Base-by-base conservation (phyloP, 2,329 filamentous ascomycete genomes). In the Trichoderma sp. region DNA sequence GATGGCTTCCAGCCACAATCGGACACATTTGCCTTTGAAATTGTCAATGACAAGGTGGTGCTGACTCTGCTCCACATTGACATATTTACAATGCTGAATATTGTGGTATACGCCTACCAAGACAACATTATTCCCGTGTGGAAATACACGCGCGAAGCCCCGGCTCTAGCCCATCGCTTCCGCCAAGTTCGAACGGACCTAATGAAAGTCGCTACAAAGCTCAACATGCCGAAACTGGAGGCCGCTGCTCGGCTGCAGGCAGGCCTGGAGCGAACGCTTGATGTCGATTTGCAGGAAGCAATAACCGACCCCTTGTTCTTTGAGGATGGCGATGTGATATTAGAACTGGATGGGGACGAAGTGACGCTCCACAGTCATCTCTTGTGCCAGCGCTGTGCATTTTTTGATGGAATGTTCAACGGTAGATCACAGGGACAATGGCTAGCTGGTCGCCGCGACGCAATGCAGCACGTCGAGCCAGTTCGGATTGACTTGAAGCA, bases 381-480 rank as follows among this genome's bases (percentile, higher is more conserved):
- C 4, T 80, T 98, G 43, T 95, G 94, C 75, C 90, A 91, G 77
- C 87, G 96, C 75, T 98, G 95, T 76, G 94, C 94, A 0, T 99
- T 98, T 85, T 99, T 99, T 75, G 86, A 95, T 74, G 93, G 92
- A 1, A 86, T 99, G 57, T 98, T 98, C 80, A 87, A 93, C 76
- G 96, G 96, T n/a, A 91, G 94, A 57, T 93, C 96, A 8, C 87
- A 88, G 53, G 96, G 96, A 0, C 88, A 89, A 76, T 99, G 96
- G 96, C 86, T 99, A 24, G 87, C 90, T 63, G 87, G 88, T 36
- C 89, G 94, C 68, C 89, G 89, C n/a, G 83, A 87, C 66, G 79
- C 76, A 6, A 76, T 79, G 60, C 76, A 77, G 6, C 66, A 77
- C 3, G 74, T 82, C 73, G 78, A 78, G 75, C 86, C 74, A 77